phyloP scores from a whole-genome alignment of 345 rosid genomes.

The Bruguiera sexangula region DNA sequence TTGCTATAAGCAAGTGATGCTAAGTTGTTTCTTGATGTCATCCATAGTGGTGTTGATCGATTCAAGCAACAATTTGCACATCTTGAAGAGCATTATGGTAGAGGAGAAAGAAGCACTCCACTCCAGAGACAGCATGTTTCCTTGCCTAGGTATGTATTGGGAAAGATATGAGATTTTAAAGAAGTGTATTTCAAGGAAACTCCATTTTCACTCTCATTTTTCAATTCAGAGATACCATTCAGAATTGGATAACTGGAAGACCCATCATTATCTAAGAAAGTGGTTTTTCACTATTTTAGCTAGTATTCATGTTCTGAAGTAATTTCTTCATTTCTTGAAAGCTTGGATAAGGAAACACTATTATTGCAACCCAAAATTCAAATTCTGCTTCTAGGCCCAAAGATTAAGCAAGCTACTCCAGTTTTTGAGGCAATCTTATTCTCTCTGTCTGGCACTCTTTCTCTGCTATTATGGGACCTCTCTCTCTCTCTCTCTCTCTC shows the following conservation, averaged over 20 bases:
- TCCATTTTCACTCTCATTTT: background rate
- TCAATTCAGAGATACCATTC: background rate
- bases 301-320: no score
- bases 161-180: background rate
- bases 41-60: conserved; percentile 87
- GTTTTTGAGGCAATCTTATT: no score
- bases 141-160: conserved; percentile 66
- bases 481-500: background rate
- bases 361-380: no score
- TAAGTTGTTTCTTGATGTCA: conserved; percentile 12
- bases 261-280: no score
- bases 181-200: background rate
- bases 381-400: background rate
- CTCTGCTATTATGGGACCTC: no score
- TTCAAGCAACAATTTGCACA: conserved; percentile 98
- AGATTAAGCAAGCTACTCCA: background rate
- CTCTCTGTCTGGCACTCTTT: no score
- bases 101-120: conserved; percentile 74
- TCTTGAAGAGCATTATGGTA: conserved; percentile 82
- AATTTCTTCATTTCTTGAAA: no score
- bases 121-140: conserved; percentile 93
- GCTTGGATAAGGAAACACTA: no score
- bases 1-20: background rate
- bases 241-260: no score
- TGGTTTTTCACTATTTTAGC: no score